Conservation (phyloP, 169 alveolate genomes). For the Eimeria falciformis region DNA sequence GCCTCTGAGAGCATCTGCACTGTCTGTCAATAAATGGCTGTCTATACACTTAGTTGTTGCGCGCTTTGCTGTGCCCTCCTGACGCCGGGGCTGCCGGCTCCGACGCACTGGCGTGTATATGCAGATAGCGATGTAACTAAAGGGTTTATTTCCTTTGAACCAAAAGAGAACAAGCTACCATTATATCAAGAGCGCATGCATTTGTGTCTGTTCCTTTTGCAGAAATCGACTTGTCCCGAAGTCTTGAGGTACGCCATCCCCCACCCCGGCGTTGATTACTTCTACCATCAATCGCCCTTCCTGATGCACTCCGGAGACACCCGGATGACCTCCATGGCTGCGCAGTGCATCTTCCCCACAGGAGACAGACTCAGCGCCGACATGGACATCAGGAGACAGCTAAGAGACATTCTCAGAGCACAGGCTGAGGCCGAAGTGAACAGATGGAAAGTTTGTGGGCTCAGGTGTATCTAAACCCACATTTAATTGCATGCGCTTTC, state of each 20-base stretch:
- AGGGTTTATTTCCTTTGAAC: neutral
- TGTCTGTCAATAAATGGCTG: too few species aligned
- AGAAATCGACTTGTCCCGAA: neutral
- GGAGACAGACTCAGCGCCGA: conserved; percentile 41
- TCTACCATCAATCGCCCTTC: conserved; percentile 12
- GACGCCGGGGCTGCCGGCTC: neutral
- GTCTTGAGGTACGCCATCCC: neutral
- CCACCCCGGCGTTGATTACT: conserved; percentile 60
- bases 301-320: neutral
- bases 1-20: too few species aligned
- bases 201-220: neutral
- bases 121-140: neutral
- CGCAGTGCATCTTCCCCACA: conserved; percentile 38
- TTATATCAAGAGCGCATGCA: neutral
- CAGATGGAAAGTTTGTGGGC: neutral
- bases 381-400: neutral
- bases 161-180: neutral
- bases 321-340: neutral
- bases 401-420: neutral
- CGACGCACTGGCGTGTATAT: neutral
- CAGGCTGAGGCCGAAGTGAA: neutral
- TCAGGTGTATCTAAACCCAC: neutral
- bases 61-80: too few species aligned
- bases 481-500: too few species aligned
- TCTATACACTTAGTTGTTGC: too few species aligned